Percentiles rank a stretch among this genome's conserved stretches.
Evolutionary conservation across 495 filamentous ascomycete genomes (phyloP).

Genomic region (Podospora anserina): DNA sequence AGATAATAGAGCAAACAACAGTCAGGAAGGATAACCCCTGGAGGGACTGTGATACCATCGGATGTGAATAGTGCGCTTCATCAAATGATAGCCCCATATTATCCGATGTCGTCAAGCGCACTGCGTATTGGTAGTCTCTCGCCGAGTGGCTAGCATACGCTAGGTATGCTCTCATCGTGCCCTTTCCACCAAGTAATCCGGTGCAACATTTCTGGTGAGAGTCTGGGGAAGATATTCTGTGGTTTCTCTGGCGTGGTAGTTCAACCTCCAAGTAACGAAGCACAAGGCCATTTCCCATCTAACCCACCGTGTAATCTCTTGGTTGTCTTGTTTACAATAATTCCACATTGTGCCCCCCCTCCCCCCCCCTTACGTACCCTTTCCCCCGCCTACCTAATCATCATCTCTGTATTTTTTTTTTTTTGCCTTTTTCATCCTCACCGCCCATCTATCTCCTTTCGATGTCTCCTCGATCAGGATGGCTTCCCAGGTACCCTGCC

Average conservation of each 20-base stretch:
- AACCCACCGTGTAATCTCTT: neutral
- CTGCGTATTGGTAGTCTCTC: neutral
- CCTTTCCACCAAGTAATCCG: neutral
- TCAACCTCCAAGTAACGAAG: neutral
- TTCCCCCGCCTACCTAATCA: too few species aligned
- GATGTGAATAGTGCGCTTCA: neutral
- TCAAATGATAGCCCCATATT: neutral
- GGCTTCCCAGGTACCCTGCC: constrained; percentile 6
- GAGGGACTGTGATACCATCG: neutral
- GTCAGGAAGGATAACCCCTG: neutral
- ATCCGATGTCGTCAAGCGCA: neutral
- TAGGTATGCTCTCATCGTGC: neutral
- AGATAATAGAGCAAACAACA: neutral
- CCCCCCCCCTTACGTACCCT: too few species aligned
- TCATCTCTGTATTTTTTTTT: neutral
- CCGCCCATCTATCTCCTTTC: too few species aligned
- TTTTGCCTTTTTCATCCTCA: neutral
- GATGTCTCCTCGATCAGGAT: too few species aligned
- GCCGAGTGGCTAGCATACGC: neutral
- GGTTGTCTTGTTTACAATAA: neutral
- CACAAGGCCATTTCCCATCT: neutral
- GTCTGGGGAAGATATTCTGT: neutral
- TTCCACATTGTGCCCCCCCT: neutral
- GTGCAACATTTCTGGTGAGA: neutral
- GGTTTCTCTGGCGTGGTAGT: neutral